phyloP scores from a whole-genome alignment of 2,329 filamentous ascomycete genomes.

The Diaporthe vexans region DNA sequence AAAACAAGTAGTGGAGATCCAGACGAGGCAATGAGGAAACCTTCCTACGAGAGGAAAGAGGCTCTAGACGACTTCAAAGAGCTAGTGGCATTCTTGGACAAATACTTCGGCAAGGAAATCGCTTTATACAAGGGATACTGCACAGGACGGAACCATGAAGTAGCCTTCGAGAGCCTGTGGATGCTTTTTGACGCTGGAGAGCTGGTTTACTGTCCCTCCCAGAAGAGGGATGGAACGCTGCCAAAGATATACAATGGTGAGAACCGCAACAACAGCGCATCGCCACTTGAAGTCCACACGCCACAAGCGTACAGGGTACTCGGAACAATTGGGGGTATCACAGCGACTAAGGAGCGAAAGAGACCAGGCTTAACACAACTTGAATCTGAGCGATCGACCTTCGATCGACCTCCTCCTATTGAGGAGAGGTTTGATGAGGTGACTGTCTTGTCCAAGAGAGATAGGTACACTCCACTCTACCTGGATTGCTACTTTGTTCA shows the following conservation, averaged over 20 bases:
- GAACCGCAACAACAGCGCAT: not conserved
- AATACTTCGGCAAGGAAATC: not conserved
- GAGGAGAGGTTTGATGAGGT: not conserved
- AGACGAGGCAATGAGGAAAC: not conserved
- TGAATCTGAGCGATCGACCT: not conserved
- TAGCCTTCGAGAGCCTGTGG: not conserved
- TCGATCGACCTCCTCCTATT: not conserved
- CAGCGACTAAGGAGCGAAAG: not conserved
- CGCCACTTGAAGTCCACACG: not conserved
- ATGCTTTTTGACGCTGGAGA: not conserved
- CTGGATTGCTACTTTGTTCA: not conserved
- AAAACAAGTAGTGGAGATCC: not conserved
- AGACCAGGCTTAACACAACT: not conserved
- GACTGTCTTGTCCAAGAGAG: not conserved
- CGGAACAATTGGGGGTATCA: not conserved
- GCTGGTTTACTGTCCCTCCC: not conserved
- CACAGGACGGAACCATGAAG: not conserved
- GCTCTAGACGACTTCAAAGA: not conserved
- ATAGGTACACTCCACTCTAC: not conserved
- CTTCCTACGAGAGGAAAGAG: not conserved
- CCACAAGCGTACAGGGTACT: constrained; percentile 18
- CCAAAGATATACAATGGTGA: not conserved
- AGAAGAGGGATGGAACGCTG: not conserved
- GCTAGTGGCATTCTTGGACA: not conserved
- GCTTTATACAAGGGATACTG: not conserved